Percentiles rank a stretch among this genome's conserved stretches.
phyloP scores from a whole-genome alignment of 208 protist species.

The Crithidia expoeki region DNA sequence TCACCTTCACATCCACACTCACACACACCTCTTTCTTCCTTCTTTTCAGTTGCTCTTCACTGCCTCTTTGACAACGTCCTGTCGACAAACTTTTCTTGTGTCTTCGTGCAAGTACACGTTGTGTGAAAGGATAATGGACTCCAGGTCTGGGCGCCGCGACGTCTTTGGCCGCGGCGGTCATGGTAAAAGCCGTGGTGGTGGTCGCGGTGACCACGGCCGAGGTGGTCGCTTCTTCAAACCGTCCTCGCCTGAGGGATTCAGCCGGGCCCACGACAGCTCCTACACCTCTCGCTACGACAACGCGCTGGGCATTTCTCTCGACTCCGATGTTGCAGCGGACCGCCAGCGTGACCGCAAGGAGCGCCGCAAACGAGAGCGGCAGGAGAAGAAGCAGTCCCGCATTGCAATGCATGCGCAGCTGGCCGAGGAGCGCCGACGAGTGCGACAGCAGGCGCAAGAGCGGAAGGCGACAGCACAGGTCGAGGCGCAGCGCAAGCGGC shows the following conservation, averaged over 20 bases:
- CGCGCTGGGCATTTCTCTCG: conserved; percentile 5
- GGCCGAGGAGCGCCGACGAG: conserved; percentile 47
- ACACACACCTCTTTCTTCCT: no score
- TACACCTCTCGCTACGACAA: conserved; percentile 31
- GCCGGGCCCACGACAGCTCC: conserved; percentile 16
- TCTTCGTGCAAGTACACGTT: background rate
- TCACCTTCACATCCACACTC: no score
- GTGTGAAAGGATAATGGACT: conserved; percentile 2
- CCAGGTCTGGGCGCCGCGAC: background rate
- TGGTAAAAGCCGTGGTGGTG: conserved; percentile 11
- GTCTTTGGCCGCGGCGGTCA: conserved; percentile 18
- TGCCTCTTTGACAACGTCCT: no score
- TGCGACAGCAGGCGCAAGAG: conserved; percentile 20
- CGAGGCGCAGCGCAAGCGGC: conserved; percentile 25
- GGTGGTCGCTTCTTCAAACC: conserved; percentile 25
- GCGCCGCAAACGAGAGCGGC: conserved; percentile 51
- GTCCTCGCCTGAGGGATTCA: conserved; percentile 16
- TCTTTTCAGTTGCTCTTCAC: no score
- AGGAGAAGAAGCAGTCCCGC: conserved; percentile 50
- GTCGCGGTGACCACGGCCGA: conserved; percentile 8
- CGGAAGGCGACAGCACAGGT: conserved; percentile 6
- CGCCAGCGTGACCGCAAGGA: conserved; percentile 66
- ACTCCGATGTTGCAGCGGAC: conserved; percentile 35
- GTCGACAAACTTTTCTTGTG: background rate
- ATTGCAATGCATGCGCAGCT: conserved; percentile 64